Percentiles rank a stretch among this genome's conserved stretches.
These are phyloP conservation scores for Macrocybe gigantea DNA, from an alignment of 768 basidiomycete species.

Conservation along the genomic window DNA sequence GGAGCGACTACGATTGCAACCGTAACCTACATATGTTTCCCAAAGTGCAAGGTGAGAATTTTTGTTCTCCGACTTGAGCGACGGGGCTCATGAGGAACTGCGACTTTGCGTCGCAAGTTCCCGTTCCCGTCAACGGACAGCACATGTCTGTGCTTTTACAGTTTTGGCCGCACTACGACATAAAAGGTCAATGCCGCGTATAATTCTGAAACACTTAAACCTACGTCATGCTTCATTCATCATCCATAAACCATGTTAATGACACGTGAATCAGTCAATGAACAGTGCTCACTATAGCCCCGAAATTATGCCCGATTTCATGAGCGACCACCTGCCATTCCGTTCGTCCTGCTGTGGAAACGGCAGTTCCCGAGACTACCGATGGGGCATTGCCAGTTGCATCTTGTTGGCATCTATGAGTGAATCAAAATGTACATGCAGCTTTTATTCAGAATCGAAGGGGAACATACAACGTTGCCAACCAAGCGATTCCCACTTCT, in stretches of 20 bases:
- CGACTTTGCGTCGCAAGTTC: constrained; percentile 56
- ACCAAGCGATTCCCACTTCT: constrained; percentile 86
- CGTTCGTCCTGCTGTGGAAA: constrained; percentile 68
- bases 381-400: constrained; percentile 39
- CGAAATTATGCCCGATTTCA: constrained; percentile 86
- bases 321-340: constrained; percentile 85
- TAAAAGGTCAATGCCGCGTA: constrained; percentile 5
- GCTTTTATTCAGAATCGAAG: not conserved
- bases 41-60: constrained; percentile 73
- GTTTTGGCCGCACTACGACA: constrained; percentile 51
- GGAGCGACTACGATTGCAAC: no score
- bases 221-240: constrained; percentile 49
- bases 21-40: constrained; percentile 73
- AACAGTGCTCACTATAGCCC: constrained; percentile 64
- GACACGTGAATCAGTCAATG: not conserved
- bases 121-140: constrained; percentile 56
- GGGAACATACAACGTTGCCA: constrained; percentile 62
- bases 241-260: no score
- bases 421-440: constrained; percentile 3
- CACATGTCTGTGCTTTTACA: constrained; percentile 56
- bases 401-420: constrained; percentile 47
- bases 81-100: constrained; percentile 84
- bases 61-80: constrained; percentile 53
- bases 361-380: constrained; percentile 73
- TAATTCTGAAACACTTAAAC: constrained; percentile 12